Base-by-base conservation (phyloP, 2,329 filamentous ascomycete genomes). In the Hymenoscyphus infarciens region DNA sequence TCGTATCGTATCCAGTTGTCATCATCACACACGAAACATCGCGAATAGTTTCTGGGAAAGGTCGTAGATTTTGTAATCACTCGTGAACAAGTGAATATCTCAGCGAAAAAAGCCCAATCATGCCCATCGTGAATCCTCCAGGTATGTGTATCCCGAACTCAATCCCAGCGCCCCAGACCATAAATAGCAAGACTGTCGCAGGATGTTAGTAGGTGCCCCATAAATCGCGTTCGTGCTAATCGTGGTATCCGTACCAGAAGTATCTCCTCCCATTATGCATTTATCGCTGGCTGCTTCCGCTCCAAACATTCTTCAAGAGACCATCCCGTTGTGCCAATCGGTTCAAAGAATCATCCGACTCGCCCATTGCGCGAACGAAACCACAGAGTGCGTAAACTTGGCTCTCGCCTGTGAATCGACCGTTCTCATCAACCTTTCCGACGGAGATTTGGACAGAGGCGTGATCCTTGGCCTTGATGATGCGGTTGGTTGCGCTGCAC, bases 381-480 rank as follows among this genome's bases (percentile, higher is more conserved):
- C 95, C 95, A 83, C 90, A 96, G 71, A 99, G 90, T 74, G 95
- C 94, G 80, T 97, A 99, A 78, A 91, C 88, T 82, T 97, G 90
- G 88, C 93, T 96, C 85, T 97, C 95, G 81, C 94, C 92, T 73
- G 91, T 92, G 83, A 87, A 77, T 72, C 93, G 91, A 79, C 95
- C 95, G 84, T 93, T 96, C 89, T 99, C 95, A 81, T 98, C 94
- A 75, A 99, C 95, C 86, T 97, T 98, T 81, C 89, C 94, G 78
- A 99, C 85, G 75, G 89, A 91, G 81, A 99, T 92, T 83, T 99
- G 95, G 75, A 98, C 95, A 69, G 91, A 96, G 75, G 92, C 94
- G 87, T 99, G 95, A 84, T 99, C 95, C 86, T 98, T 97, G 85
- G 95, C 92, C 86, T 97, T 97, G 89, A 99, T 98, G 87, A 98